phyloP scores from a whole-genome alignment of 805 yeast species.

The Wickerhamomyces rabaulensis region DNA sequence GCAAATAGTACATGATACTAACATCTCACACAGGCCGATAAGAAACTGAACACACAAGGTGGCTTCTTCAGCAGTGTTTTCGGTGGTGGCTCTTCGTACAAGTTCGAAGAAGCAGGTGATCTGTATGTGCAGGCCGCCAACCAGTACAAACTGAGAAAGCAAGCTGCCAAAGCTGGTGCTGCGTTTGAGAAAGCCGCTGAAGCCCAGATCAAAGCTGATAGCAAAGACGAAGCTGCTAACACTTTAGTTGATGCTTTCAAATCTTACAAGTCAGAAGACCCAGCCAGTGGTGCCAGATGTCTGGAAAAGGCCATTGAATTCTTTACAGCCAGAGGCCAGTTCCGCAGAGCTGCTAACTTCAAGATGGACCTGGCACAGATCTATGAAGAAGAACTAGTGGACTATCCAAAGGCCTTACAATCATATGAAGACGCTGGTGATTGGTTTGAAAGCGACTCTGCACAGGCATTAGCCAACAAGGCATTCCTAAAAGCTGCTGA shows the following conservation, averaged over 20 bases:
- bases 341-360: constrained; percentile 93
- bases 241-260: constrained; percentile 88
- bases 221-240: constrained; percentile 88
- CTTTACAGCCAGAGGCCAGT: constrained; percentile 88
- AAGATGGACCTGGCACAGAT: constrained; percentile 86
- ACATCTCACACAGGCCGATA: constrained; percentile 48
- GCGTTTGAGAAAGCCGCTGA: constrained; percentile 84
- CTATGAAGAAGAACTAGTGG: constrained; percentile 71
- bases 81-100: constrained; percentile 55
- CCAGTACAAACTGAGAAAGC: constrained; percentile 70
- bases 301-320: constrained; percentile 73
- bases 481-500: constrained; percentile 89
- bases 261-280: constrained; percentile 69
- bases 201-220: constrained; percentile 66
- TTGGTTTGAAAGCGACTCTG: constrained; percentile 91
- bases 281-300: constrained; percentile 71
- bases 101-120: constrained; percentile 90
- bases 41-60: constrained; percentile 59
- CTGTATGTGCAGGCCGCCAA: constrained; percentile 92
- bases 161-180: constrained; percentile 69
- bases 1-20: not conserved
- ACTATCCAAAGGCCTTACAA: constrained; percentile 60
- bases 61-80: constrained; percentile 64
- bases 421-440: constrained; percentile 93
- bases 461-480: constrained; percentile 84